A percentile compares a stretch with the other conserved stretches of the same genome.
Evolutionary conservation across 2,329 filamentous ascomycete species (phyloP).

Genomic region (Pseudogymnoascus sp.): DNA sequence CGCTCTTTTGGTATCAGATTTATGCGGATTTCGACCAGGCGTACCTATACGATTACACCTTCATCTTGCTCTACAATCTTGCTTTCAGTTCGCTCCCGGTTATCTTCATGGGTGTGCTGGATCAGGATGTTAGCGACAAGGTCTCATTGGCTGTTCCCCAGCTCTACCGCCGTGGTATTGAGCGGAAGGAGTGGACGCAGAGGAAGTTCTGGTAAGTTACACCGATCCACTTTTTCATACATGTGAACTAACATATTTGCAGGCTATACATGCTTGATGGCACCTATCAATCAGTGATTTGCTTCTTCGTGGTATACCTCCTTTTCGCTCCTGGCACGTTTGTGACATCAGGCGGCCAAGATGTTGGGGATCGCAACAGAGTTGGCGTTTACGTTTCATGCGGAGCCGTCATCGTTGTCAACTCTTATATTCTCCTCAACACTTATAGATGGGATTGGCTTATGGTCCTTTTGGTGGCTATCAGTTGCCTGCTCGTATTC

Average conservation of each 20-base stretch:
- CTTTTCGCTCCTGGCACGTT: slow-evolving; percentile 64
- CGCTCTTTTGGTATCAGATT: slow-evolving; percentile 95
- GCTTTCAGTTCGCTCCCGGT: slow-evolving; percentile 94
- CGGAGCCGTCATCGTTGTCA: slow-evolving; percentile 79
- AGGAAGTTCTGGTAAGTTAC: slow-evolving; percentile 81
- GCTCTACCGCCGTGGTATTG: slow-evolving; percentile 89
- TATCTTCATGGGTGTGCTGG: slow-evolving; percentile 90
- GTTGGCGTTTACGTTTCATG: slow-evolving; percentile 84
- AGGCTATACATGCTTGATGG: slow-evolving; percentile 94
- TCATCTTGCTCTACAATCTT: slow-evolving; percentile 93
- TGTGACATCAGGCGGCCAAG: slow-evolving; percentile 63
- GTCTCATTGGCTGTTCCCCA: slow-evolving; percentile 92
- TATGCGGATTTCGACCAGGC: slow-evolving; percentile 95
- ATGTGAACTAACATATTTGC: slow-evolving; percentile 25
- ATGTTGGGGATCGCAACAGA: slow-evolving; percentile 70
- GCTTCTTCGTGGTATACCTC: slow-evolving; percentile 87
- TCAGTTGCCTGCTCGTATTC: slow-evolving; percentile 84
- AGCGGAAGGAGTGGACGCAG: slow-evolving; percentile 93
- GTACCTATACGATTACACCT: slow-evolving; percentile 95
- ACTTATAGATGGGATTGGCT: slow-evolving; percentile 98
- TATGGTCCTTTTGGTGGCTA: slow-evolving; percentile 69
- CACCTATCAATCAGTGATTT: slow-evolving; percentile 86
- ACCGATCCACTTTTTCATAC: background rate
- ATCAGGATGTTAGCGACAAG: slow-evolving; percentile 92
- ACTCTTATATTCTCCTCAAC: slow-evolving; percentile 90